Base-by-base conservation (phyloP, 306 rosid genomes). In the Rosa lucieae region DNA sequence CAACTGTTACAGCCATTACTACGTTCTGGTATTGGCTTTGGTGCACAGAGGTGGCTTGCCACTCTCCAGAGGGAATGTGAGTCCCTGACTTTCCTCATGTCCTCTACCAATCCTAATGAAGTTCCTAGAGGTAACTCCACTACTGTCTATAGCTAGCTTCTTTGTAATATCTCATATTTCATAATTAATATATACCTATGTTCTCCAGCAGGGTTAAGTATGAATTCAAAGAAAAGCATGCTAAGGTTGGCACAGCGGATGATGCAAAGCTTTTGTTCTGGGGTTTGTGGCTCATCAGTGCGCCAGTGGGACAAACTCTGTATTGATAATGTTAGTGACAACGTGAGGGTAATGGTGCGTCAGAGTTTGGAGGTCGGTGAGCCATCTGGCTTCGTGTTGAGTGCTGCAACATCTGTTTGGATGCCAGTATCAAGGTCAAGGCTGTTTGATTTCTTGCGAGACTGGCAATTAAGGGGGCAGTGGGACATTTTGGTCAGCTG, bases 351-450 rank as follows among this genome's bases (percentile, higher is more conserved):
- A 49, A 87, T 90, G 94, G 81, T 88, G 21, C 72, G 94, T 51
- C 82, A 85, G 73, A 84, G 83, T 74, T 29, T 79, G 62, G 87
- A 86, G 40, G 87, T 82, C 0, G 92, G 89, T 3, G 97, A 91
- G 89, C 89, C 91, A 69, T 77, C 86, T 0, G 90, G 97, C 13
- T 76, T 87, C 10, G 88, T 91, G 52, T 72, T 95, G 78, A 89
- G 99, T 72, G 99, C 93, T 10, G 84, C 99, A 15, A 90, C 97
- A 15, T 85, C 94, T 65, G 89, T 95, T 67, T 92, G 97, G 97
- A 44, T 95, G 73, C 96, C 98, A 0, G 84, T 91, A 15, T 44
- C 96, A 3, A 88, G 86, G 26, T 82, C 83, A 52, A 84, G 85
- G 70, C 46, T 92, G 83, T 95, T 92, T 73, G 86, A 85, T 52